These are phyloP conservation scores for Echeveria elegans DNA, from an alignment of 164 flowering plant genomes.

Conservation along the genomic window DNA sequence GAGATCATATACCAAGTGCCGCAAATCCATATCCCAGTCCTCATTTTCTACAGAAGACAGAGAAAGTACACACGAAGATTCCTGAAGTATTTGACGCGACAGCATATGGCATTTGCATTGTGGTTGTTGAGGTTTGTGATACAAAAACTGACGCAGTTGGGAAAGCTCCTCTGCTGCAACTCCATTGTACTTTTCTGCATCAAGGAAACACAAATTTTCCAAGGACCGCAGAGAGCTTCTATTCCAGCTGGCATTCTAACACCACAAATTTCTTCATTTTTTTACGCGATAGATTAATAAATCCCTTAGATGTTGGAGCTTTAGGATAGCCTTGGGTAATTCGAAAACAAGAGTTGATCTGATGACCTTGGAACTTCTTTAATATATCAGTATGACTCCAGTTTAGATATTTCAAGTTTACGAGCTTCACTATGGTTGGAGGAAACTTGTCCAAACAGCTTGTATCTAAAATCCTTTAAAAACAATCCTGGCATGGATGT, in stretches of 20 bases:
- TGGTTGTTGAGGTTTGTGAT: slow-evolving; percentile 6
- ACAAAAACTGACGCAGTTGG: slow-evolving; percentile 11
- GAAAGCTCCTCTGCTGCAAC: background rate
- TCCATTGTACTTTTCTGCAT: slow-evolving; percentile 3
- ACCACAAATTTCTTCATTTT: slow-evolving; percentile 2
- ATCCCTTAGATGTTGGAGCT: slow-evolving; percentile 14
- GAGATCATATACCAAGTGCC: background rate
- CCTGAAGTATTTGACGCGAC: slow-evolving; percentile 8
- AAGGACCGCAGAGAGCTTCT: slow-evolving; percentile 9
- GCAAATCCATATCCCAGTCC: background rate
- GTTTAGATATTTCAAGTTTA: slow-evolving; percentile 18
- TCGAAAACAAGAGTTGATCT: slow-evolving; percentile 13
- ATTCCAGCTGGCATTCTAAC: slow-evolving; percentile 11
- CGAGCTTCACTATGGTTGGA: slow-evolving; percentile 10
- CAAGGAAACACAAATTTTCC: slow-evolving; percentile 12
- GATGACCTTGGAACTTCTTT: slow-evolving; percentile 20
- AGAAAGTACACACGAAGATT: background rate
- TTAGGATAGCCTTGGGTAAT: slow-evolving; percentile 18
- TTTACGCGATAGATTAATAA: slow-evolving; percentile 5
- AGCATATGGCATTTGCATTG: slow-evolving; percentile 10
- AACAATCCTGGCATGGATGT: background rate
- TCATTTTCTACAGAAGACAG: background rate
- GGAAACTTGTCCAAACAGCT: slow-evolving; percentile 15
- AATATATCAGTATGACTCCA: slow-evolving; percentile 19
- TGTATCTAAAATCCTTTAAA: slow-evolving; percentile 7